Percentiles rank a stretch among this genome's conserved stretches.
phyloP scores from a whole-genome alignment of 768 basidiomycete species.

The Russula ochroleuca region DNA sequence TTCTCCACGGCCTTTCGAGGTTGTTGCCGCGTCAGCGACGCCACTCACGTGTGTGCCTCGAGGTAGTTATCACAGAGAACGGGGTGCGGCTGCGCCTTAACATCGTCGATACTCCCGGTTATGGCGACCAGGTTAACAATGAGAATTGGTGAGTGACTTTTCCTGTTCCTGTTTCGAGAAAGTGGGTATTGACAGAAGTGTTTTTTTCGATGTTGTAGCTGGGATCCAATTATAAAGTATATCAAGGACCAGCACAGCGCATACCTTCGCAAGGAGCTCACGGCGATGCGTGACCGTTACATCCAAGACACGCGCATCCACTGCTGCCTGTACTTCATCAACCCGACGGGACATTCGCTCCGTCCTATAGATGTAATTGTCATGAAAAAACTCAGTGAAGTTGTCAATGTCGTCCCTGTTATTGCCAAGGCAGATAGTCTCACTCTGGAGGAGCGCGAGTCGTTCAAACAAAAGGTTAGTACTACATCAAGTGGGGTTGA shows the following conservation, averaged over 20 bases:
- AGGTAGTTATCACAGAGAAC: conserved; percentile 88
- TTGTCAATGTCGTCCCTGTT: conserved; percentile 99
- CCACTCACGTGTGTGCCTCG: not conserved
- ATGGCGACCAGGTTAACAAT: conserved; percentile 98
- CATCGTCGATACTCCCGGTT: conserved; percentile 98
- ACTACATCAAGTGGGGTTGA: conserved; percentile 16
- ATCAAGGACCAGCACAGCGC: conserved; percentile 99
- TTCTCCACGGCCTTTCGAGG: not conserved
- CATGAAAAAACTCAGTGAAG: conserved; percentile 98
- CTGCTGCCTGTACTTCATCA: conserved; percentile 98
- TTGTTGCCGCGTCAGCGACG: not conserved
- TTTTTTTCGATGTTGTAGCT: conserved; percentile 47
- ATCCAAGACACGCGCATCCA: conserved; percentile 99
- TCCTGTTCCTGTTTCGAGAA: not conserved
- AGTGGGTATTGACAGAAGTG: not conserved
- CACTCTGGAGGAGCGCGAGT: conserved; percentile 87
- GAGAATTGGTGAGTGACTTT: conserved; percentile 76
- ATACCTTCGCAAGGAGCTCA: conserved; percentile 97
- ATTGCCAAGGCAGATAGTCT: conserved; percentile 96
- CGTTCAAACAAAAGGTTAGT: conserved; percentile 86
- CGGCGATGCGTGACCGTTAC: conserved; percentile 96
- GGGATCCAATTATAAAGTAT: conserved; percentile 99
- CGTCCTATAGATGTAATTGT: conserved; percentile 97
- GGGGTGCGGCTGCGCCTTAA: conserved; percentile 92
- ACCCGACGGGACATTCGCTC: conserved; percentile 95